Base-by-base conservation (phyloP, 73 alveolate genomes). In the Paramecium sonneborni region DNA sequence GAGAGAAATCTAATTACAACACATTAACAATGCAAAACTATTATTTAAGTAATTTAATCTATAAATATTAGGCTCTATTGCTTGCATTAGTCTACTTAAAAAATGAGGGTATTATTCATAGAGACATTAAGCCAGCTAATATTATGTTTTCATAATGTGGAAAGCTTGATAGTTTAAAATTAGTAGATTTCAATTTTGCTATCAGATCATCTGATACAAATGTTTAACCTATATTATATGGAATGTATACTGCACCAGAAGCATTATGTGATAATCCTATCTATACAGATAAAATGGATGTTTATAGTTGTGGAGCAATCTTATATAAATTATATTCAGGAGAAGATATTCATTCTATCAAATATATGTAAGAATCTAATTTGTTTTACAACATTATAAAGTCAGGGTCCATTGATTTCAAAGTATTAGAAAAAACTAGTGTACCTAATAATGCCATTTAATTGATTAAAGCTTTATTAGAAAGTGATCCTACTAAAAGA, bases 261-360 rank as follows among this genome's bases (percentile, higher is more conserved):
- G 86, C 57, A 12, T 30, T 62, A 1, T 5, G 24, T 6, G 86
- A 72, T 3, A 15, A 38, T 34, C 86, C 86, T 3, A 37, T 28
- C 5, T 37, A 72, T 35, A 72, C 21, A 9, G 57, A 72, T n/a
- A 72, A 72, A 72, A 35, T 32, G 55, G 86, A 72, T 72, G 86
- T 72, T 14, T 72, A 35, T 20, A 72, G 86, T 72, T 34, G 86
- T 72, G 86, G 86, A 1, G 86, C 86, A 5, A 72, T 72, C 38
- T 21, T 72, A 21, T 72, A 72, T 37, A 72, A 38, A 35, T 24
- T 72, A 38, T 72, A 72, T 62, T 62, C 48, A 30, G 84, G 84
- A 30, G 84, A 62, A 12, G 84, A 62, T 26, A 62, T 62, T 1
- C 44, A 30, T 62, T 26, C 84, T 1, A 2, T 62, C 12, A 7